These are phyloP conservation scores for Rosa lucieae DNA, from an alignment of 306 rosid species.

Conservation along the genomic window DNA sequence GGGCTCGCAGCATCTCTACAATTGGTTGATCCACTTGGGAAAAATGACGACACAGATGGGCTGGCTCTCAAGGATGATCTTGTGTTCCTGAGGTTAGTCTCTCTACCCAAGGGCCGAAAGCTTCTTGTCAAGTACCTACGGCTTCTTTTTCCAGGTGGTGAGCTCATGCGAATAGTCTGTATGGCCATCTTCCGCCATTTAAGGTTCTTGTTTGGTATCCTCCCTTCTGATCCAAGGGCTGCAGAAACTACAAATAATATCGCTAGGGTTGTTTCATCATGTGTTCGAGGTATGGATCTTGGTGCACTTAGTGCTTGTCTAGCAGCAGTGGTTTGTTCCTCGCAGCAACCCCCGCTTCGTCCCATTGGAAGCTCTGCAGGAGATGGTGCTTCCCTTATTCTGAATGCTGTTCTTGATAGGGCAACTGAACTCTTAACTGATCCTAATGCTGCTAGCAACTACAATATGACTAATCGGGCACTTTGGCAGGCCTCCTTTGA, in stretches of 20 bases:
- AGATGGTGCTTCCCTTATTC: slow-evolving; percentile 83
- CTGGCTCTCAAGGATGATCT: slow-evolving; percentile 78
- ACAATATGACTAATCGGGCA: slow-evolving; percentile 56
- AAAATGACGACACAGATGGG: slow-evolving; percentile 60
- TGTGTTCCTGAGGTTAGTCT: slow-evolving; percentile 75
- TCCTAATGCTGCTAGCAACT: slow-evolving; percentile 74
- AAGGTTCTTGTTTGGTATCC: slow-evolving; percentile 79
- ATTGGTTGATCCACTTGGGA: slow-evolving; percentile 84
- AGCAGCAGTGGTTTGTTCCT: slow-evolving; percentile 89
- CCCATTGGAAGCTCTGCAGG: slow-evolving; percentile 91
- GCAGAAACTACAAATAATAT: slow-evolving; percentile 64
- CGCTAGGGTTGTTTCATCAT: slow-evolving; percentile 66
- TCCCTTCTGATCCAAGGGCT: slow-evolving; percentile 67
- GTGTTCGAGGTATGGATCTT: slow-evolving; percentile 77
- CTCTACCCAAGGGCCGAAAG: slow-evolving; percentile 89
- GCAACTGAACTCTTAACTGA: slow-evolving; percentile 87
- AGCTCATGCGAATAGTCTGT: slow-evolving; percentile 82
- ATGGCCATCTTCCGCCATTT: slow-evolving; percentile 93
- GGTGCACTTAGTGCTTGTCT: slow-evolving; percentile 92
- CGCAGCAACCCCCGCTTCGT: slow-evolving; percentile 88
- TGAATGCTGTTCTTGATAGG: slow-evolving; percentile 83
- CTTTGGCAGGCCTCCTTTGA: slow-evolving; percentile 98
- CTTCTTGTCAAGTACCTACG: slow-evolving; percentile 73
- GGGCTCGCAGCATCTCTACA: slow-evolving; percentile 85
- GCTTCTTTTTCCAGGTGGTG: slow-evolving; percentile 69